Evolutionary conservation across 78 protist genomes (phyloP), one percentile per base, ranked within the genome.

Genomic region (Cavenderia fasciculata): DNA sequence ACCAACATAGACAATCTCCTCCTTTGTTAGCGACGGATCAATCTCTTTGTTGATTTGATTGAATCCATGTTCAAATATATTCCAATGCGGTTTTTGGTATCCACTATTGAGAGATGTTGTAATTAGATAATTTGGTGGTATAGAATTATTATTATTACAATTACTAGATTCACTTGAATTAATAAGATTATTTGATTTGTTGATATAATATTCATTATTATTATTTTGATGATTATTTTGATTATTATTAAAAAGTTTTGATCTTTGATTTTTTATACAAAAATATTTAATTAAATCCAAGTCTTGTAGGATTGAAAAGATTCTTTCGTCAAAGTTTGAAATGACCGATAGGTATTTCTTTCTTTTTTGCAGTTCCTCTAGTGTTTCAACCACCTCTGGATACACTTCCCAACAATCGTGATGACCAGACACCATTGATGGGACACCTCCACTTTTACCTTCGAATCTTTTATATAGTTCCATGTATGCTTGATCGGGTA

Each of bases 271-370:
- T 23, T 11, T 74, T 63, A 21, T 25, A 11, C 11, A 7, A 73
- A 73, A 73, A 31, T n/a, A 56, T 16, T 54, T n/a, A 3, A 54
- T 12, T 19, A 73, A 18, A 40, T 54, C 51, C 19, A 73, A 23
- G 33, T 54, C 25, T 18, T 34, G 25, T 40, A 73, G 36, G 16
- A 73, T 40, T 21, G 63, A 23, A 2, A 36, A 21, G 38, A 82
- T 40, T 43, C 90, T 49, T 36, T 82, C 90, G 56, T 82, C 90
- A 41, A 82, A 82, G 33, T 82, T 82, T 23, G 78, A 66, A 25
- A 82, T 68, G 14, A 82, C 33, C 8, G 65, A 25, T 29, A 82
- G 19, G n/a, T 18, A 11, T 23, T 47, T 34, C 4, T 74, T 59
- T 19, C 68, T 59, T 0, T 36, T 40, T 52, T 54, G 51, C 12